These are phyloP conservation scores for Gracilaria gracilis DNA, from an alignment of 23 red algal genomes.

Conservation along the genomic window DNA sequence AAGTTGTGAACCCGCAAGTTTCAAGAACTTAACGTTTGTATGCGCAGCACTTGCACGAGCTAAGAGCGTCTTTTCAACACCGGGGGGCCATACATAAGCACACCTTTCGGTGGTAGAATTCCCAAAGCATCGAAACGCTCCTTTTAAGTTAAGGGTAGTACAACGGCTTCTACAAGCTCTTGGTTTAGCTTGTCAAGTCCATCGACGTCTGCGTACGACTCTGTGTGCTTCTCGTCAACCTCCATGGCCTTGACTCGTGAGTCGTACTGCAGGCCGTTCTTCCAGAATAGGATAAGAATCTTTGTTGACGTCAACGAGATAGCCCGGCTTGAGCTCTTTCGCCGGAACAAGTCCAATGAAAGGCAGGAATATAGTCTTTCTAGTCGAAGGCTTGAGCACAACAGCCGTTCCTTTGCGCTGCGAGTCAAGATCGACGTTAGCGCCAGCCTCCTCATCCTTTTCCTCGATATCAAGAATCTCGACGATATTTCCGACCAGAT, in stretches of 20 bases:
- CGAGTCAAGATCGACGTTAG: constrained; percentile 88
- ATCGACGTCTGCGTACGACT: constrained; percentile 94
- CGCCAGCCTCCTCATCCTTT: constrained; percentile 90
- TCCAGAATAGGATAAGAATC: constrained; percentile 98
- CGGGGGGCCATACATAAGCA: constrained; percentile 99
- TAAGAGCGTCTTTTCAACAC: constrained; percentile 98
- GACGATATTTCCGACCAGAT: constrained; percentile 95
- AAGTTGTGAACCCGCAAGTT: constrained; percentile 95
- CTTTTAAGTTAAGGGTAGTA: constrained; percentile 95
- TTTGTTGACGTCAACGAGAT: constrained; percentile 99
- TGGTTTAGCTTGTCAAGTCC: constrained; percentile 99
- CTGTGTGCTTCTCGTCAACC: constrained; percentile 97
- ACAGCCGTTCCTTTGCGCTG: constrained; percentile 85
- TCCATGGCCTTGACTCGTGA: constrained; percentile 99
- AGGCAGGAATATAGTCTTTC: constrained; percentile 97
- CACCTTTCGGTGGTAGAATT: constrained; percentile 98
- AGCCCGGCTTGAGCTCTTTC: constrained; percentile 89
- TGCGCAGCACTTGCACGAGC: constrained; percentile 98
- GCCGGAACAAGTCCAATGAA: constrained; percentile 93
- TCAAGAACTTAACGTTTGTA: constrained; percentile 98
- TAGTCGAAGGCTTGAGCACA: constrained; percentile 93
- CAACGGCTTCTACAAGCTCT: constrained; percentile 98
- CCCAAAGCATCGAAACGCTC: constrained; percentile 95
- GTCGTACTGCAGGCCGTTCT: constrained; percentile 90
- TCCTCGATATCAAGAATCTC: constrained; percentile 92